Base-by-base conservation (phyloP, 768 basidiomycete genomes). In the Mycena vulgaris region DNA sequence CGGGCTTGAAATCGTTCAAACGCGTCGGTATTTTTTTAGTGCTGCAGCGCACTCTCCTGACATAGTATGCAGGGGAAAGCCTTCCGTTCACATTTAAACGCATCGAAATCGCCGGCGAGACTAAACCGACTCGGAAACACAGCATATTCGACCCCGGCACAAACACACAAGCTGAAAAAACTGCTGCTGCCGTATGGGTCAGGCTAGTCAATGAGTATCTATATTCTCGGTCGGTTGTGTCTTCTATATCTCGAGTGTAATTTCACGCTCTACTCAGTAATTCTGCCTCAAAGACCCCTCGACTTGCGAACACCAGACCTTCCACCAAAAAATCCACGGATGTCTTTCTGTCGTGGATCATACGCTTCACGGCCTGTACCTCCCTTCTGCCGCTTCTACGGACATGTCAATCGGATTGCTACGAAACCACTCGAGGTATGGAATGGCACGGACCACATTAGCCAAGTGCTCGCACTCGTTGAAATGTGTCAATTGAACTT, bases 281-380 rank as follows among this genome's bases (percentile, higher is more conserved):
- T 17, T 53, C 48, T 51, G 28, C 35, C n/a, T 52, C 35, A 58
- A 31, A 42, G 27, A 63, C 53, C 37, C 51, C 27, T 56, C 39
- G 56, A 27, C 28, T 58, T 69, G n/a, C 68, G 60, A 14, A 47
- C 25, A 28, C n/a, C 53, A 4, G 59, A 23, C 49, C 30, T 70
- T 68, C 86, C 85, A 42, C 87, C 85, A 73, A 95, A 93, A 83
- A 95, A 95, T 3, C 86, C 84, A 25, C 93, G 87, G 52, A 96
- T 92, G 75, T 92, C 89, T 70, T 87, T 85, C 77, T 97, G 95
- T 67, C 88, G 89, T 33, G 90, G 89, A 75, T 96, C 95, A 76
- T 92, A 87, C 1, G 91, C 88, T 16, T 87, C 78, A 53, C 89
- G 90, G 8, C 93, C 91, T 52, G 94, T 91, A 1, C 95, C 94